Conservation (phyloP, 192 early-diverging fungal species). For the Phlyctochytrium bullatum region DNA sequence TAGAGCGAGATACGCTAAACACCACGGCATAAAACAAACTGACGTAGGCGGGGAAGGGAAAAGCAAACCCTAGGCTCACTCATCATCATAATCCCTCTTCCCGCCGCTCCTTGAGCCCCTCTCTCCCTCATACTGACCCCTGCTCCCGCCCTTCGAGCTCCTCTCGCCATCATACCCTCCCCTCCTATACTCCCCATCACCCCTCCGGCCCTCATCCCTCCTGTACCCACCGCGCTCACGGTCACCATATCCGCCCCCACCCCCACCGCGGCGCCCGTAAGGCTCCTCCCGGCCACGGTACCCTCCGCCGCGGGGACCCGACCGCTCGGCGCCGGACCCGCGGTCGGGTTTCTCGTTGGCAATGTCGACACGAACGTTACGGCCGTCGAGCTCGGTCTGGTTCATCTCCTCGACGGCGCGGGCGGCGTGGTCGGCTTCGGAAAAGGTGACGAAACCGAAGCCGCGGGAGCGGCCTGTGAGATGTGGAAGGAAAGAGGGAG, state of each 20-base stretch:
- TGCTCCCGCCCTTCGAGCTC: neutral
- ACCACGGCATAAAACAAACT: no score
- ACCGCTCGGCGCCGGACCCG: constrained; percentile 10
- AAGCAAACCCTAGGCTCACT: no score
- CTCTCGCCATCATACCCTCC: neutral
- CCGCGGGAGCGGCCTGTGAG: constrained; percentile 71
- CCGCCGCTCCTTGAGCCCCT: no score
- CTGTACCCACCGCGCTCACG: no score
- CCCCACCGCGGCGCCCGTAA: constrained; percentile 24
- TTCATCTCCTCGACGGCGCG: constrained; percentile 62
- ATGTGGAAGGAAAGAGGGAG: neutral
- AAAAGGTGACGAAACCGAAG: constrained; percentile 81
- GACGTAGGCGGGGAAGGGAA: no score
- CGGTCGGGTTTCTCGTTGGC: constrained; percentile 53
- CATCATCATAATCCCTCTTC: no score
- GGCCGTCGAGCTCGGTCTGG: constrained; percentile 74
- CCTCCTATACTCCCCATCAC: constrained; percentile 15
- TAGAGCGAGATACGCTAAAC: no score
- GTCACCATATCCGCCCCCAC: neutral
- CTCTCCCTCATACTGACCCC: neutral
- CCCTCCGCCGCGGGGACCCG: constrained; percentile 12
- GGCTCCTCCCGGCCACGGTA: neutral
- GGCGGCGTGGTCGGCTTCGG: constrained; percentile 31
- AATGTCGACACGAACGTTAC: constrained; percentile 73
- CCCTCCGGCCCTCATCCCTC: constrained; percentile 12